Base-by-base conservation (phyloP, 1,139 yeast species). In the Hemisphaericaspora xylofermentans region DNA sequence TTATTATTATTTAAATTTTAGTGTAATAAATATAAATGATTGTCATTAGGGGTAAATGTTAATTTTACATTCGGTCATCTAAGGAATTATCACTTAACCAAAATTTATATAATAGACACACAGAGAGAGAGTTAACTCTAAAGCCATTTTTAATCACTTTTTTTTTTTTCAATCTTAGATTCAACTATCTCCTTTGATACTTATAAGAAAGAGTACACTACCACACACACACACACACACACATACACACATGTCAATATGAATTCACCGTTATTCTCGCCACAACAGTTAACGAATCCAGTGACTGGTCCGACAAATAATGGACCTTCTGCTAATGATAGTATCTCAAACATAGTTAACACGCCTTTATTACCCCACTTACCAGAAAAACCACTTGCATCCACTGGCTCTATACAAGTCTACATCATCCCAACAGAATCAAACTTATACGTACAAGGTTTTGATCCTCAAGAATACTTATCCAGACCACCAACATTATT, bases 401-500 rank as follows among this genome's bases (percentile, higher is more conserved):
- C 64, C 33, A 71, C 81, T 0, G 66, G 70, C 3, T 71, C 82
- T 3, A 62, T 78, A 19, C 76, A 74, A 48, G 54, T 79, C 28
- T 80, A 74, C 48, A 66, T 84, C 21, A 71, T 81, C 6, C 76
- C 91, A 15, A 88, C 96, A 0, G 98, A 91, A 59, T 87, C 87
- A 33, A 80, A 76, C 25, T 64, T 91, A 12, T 91, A 82, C 54
- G 75, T 91, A 15, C 91, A 87, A 55, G 98, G 98, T 0, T 89
- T 88, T 57, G 81, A 79, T 17, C 66, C 78, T 1, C 66, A 75
- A 12, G 95, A 88, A 56, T 80, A 76, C 50, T 65, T 67, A 24
- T 83, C 80, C 24, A 69, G 85, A 38, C 88, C 95, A 5, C 96
- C 98, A 0, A 79, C 95, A 2, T 65, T 93, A 40, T 71, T 93